Percentiles rank a stretch among this genome's conserved stretches.
These are phyloP conservation scores for Articulospora tetracladia DNA, from an alignment of 495 filamentous ascomycete species.

Conservation along the genomic window DNA sequence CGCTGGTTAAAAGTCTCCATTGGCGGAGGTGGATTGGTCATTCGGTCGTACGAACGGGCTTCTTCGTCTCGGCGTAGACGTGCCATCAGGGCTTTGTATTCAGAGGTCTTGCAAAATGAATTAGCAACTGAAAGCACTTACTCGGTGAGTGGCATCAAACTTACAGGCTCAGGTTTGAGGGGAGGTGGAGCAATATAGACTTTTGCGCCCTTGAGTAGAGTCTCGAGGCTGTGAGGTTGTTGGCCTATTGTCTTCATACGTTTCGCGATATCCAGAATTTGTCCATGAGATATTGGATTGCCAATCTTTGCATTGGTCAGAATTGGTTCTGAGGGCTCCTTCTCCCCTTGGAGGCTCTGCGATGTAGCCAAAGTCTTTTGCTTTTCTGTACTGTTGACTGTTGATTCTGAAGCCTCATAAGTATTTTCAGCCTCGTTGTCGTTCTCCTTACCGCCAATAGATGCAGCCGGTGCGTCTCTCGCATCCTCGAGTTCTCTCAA, in stretches of 20 bases:
- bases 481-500: constrained; percentile 38
- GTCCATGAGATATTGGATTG: constrained; percentile 73
- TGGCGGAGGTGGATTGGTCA: constrained; percentile 56
- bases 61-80: constrained; percentile 78
- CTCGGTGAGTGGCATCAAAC: constrained; percentile 24
- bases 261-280: constrained; percentile 66
- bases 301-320: constrained; percentile 40
- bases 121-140: constrained; percentile 22
- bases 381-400: not conserved
- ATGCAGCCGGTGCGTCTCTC: not conserved
- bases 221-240: constrained; percentile 47
- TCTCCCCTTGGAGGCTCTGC: not conserved
- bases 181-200: constrained; percentile 75
- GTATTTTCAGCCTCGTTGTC: not conserved
- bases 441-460: not conserved
- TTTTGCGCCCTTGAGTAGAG: constrained; percentile 64
- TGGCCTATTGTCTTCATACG: constrained; percentile 37
- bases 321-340: constrained; percentile 14
- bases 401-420: not conserved
- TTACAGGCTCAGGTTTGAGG: constrained; percentile 74
- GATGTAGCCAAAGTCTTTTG: not conserved
- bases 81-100: constrained; percentile 88
- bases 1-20: constrained; percentile 55
- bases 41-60: constrained; percentile 70
- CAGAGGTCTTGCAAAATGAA: constrained; percentile 53